Evolutionary conservation across 2,329 filamentous ascomycete species (phyloP), one percentile per base, ranked within the genome.

Genomic region (Elsinoe perseae): DNA sequence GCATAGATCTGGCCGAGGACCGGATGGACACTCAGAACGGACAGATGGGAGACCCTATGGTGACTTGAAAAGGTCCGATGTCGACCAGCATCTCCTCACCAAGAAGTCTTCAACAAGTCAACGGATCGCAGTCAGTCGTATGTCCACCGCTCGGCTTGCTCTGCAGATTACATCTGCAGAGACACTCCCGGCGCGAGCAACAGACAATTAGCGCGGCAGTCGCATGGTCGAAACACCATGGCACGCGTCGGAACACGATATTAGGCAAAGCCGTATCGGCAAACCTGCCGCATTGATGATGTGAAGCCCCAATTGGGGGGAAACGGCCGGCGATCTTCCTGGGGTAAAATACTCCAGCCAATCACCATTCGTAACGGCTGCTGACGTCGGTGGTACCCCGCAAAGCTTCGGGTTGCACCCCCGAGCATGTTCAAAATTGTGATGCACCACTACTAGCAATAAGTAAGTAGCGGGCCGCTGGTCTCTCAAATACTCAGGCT

Each of bases 1-100:
- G 60, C 4, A 61, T 77, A n/a, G 66, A 68, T 3, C 64, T 77
- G 12, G 60, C 77, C 40, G 72, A 74, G 32, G 58, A 43, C 12
- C 60, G 57, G 21, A 38, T 57, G 16, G 58, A 63, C 27, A 52
- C 58, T 38, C 57, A 60, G 21, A 64, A 58, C 61, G 16, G 61
- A 61, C 36, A 63, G 63, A 66, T 69, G 58, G 67, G 69, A 18
- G 71, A 72, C 32, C 63, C 68, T 20, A 66, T 66, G 64, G 60
- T 65, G 36, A 61, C 61, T 30, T 66, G 63, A 63, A 27, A 16
- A 10, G 40, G 14, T n/a, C 9, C 18, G 9, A 25, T 2, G 40
- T 2, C 6, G 40, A 44, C n/a, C 12, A 10, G 2, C 4, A 20
- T 10, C 14, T 43, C 40, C 18, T 23, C 40, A 6, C 12, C 18